Percentiles rank a stretch among this genome's conserved stretches.
Conservation (phyloP, 2,329 filamentous ascomycete species). For the Delphinella strobiligena region DNA sequence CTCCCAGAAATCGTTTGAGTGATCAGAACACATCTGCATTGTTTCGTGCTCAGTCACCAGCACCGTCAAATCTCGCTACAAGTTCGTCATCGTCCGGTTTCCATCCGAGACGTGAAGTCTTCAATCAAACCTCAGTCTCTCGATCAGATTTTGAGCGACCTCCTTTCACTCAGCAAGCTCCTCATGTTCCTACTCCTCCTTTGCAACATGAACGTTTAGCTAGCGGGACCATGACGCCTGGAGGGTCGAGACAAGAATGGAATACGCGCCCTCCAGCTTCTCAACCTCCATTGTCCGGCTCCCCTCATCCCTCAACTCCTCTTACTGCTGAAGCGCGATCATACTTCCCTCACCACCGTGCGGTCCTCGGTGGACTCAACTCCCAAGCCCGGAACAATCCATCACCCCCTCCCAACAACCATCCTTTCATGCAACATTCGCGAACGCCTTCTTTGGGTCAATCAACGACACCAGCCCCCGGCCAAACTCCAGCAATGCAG, state of each 20-base stretch:
- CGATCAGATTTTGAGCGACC: constrained; percentile 7
- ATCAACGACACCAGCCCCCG: constrained; percentile 10
- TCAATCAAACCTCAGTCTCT: constrained; percentile 10
- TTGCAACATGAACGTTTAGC: constrained; percentile 8
- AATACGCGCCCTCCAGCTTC: constrained; percentile 11
- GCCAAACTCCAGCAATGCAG: constrained; percentile 10
- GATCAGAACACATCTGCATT: constrained; percentile 14
- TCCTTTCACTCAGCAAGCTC: constrained; percentile 4
- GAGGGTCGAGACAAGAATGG: constrained; percentile 15
- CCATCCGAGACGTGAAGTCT: constrained; percentile 3
- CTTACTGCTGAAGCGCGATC: constrained; percentile 19
- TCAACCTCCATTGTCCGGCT: constrained; percentile 12
- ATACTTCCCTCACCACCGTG: constrained; percentile 18
- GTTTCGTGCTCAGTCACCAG: constrained; percentile 10
- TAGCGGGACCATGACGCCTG: constrained; percentile 10
- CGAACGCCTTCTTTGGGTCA: constrained; percentile 19
- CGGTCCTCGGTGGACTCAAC: constrained; percentile 17
- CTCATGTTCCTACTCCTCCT: constrained; percentile 4
- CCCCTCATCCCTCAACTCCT: constrained; percentile 13
- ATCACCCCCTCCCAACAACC: constrained; percentile 21
- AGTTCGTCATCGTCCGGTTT: constrained; percentile 2
- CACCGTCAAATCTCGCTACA: constrained; percentile 4
- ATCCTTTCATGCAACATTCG: constrained; percentile 17
- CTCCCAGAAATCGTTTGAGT: constrained; percentile 15
- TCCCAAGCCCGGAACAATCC: constrained; percentile 18